Base-by-base conservation (phyloP, 1,284 basidiomycete genomes). In the Ceratobasidium sp. region DNA sequence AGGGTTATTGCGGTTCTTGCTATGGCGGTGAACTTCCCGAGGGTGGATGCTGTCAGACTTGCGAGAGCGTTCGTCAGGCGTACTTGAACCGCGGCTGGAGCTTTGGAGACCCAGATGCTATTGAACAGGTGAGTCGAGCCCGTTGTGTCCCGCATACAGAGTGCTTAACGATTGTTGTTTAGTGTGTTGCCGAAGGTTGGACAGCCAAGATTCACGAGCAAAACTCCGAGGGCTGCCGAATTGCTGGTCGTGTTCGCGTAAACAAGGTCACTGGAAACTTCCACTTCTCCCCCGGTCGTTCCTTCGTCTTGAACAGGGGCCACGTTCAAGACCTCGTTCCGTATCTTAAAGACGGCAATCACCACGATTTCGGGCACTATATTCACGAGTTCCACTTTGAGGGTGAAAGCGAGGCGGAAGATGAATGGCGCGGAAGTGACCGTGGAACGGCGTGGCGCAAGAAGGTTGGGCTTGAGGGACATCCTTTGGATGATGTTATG, bases 181-280 rank as follows among this genome's bases (percentile, higher is more conserved):
- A 98, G 94, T 99, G 98, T 84, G 90, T 93, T 65, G 86, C 93
- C 79, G 98, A 99, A 86, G 93, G 94, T 63, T 99, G 97, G 97
- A 90, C 94, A 23, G 95, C 97, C 17, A 96, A 94, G 84, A 90
- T 99, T 80, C 92, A 92, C 83, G 93, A 96, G 75, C 97, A 99
- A 84, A 91, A 94, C 51, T 89, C 91, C 64, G 98, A 99, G 82
- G 98, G 98, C 0, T 99, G 98, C 86, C 96, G 96, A 83, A 88
- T 99, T 79, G 89, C 92, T 54, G 98, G 98, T 76, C 91, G 92
- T 75, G 89, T 99, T 68, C 93, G 93, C 77, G 95, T 99, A 77
- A 99, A 99, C 90, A 99, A 99, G 86, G 97, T 99, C 80, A 90
- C 96, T 79, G 95, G 95, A 65, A 96, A 95, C 84, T 91, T 97